Evolutionary conservation across 2,329 filamentous ascomycete genomes (phyloP).

Genomic region (Fusarium buxicola): DNA sequence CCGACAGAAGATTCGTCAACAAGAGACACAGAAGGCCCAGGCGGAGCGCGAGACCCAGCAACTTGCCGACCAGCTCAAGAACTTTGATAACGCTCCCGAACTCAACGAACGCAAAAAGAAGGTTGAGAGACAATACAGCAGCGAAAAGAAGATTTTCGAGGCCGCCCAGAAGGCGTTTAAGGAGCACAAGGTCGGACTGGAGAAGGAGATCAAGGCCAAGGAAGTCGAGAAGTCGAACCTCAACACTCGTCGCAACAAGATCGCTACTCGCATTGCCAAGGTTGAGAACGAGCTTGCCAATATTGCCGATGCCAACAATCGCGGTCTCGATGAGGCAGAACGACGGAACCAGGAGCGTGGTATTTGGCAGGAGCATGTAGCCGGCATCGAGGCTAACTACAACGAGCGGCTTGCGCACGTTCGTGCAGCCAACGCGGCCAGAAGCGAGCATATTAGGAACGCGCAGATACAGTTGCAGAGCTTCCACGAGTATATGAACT

Average conservation of each 20-base stretch:
- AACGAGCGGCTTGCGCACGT: conserved; percentile 57
- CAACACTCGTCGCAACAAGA: conserved; percentile 78
- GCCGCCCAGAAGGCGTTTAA: conserved; percentile 65
- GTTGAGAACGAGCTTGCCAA: conserved; percentile 78
- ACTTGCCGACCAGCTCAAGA: conserved; percentile 69
- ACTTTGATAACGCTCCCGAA: conserved; percentile 72
- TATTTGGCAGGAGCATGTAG: conserved; percentile 60
- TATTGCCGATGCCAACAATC: conserved; percentile 75
- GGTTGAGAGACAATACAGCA: conserved; percentile 64
- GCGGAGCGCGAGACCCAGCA: conserved; percentile 67
- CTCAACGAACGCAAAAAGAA: conserved; percentile 68
- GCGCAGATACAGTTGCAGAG: conserved; percentile 49
- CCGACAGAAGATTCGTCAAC: conserved; percentile 79
- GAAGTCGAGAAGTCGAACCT: conserved; percentile 73
- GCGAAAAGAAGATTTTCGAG: conserved; percentile 71
- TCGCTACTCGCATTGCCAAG: conserved; percentile 76
- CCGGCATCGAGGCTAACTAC: conserved; percentile 60
- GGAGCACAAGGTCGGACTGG: conserved; percentile 69
- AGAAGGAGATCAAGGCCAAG: conserved; percentile 71
- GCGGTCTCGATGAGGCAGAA: conserved; percentile 73
- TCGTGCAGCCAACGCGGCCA: conserved; percentile 46
- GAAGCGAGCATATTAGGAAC: conserved; percentile 47
- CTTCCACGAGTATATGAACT: conserved; percentile 50
- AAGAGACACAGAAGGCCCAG: conserved; percentile 78
- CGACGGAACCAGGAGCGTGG: conserved; percentile 65